A percentile compares a stretch with the other conserved stretches of the same genome.
Conservation (phyloP, 257 asterid genomes). For the Euphrasia confusa region DNA sequence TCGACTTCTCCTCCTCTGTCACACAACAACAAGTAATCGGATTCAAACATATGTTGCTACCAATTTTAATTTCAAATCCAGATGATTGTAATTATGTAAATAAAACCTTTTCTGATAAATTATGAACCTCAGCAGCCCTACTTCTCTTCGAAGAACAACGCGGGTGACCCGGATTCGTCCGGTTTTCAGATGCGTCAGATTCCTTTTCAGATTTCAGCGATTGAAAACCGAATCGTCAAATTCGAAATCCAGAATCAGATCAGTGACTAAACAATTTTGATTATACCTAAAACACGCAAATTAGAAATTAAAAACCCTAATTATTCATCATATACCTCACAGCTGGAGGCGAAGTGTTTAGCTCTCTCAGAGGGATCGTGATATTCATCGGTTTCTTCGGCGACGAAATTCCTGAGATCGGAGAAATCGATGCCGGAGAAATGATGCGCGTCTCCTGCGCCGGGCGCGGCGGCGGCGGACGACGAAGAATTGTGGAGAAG, state of each 20-base stretch:
- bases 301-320: not conserved
- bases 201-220: slow-evolving; percentile 38
- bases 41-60: slow-evolving; percentile 15
- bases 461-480: slow-evolving; percentile 35
- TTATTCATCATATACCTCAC: slow-evolving; percentile 30
- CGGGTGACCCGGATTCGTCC: slow-evolving; percentile 33
- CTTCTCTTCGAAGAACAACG: slow-evolving; percentile 86
- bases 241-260: slow-evolving; percentile 18
- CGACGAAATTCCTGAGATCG: slow-evolving; percentile 52
- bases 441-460: slow-evolving; percentile 36
- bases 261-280: not conserved
- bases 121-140: slow-evolving; percentile 93
- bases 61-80: slow-evolving; percentile 9
- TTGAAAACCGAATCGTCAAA: not conserved
- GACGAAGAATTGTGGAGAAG: slow-evolving; percentile 60
- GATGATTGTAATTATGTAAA: slow-evolving; percentile 10
- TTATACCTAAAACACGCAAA: not conserved
- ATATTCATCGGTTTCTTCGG: slow-evolving; percentile 49
- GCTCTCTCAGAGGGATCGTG: slow-evolving; percentile 39
- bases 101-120: slow-evolving; percentile 86
- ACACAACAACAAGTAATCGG: slow-evolving; percentile 22
- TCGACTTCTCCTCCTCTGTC: slow-evolving; percentile 93
- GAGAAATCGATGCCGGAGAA: slow-evolving; percentile 57
- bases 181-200: slow-evolving; percentile 50
- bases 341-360: slow-evolving; percentile 35